Conservation (phyloP, 192 early-diverging fungal species). For the Diversispora eburnea region DNA sequence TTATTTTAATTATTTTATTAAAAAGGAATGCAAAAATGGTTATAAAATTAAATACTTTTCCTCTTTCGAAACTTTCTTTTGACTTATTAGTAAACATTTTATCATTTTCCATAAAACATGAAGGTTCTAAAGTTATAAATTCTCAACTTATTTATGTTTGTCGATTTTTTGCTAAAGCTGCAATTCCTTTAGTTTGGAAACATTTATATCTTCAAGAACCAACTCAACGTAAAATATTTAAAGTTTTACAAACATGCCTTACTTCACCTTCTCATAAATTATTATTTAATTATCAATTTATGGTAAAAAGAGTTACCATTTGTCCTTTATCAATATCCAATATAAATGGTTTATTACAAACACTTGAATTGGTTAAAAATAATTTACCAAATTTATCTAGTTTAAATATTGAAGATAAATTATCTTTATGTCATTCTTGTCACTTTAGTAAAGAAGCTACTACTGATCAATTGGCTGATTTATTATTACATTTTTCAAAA, state of each 20-base stretch:
- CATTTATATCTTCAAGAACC: conserved; percentile 25
- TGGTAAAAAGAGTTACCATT: conserved; percentile 19
- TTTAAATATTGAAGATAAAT: conserved; percentile 21
- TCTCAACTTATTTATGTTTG: conserved; percentile 5
- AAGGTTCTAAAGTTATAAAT: not conserved
- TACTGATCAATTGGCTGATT: not conserved
- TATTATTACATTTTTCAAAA: not conserved
- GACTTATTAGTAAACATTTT: conserved; percentile 18
- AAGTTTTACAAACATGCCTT: not conserved
- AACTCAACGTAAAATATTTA: conserved; percentile 1
- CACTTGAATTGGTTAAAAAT: conserved; percentile 5
- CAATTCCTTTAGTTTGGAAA: conserved; percentile 21
- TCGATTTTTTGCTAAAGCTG: conserved; percentile 12
- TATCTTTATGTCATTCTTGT: conserved; percentile 22
- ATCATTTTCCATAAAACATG: conserved; percentile 1
- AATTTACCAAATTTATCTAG: not conserved
- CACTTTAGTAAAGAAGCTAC: conserved; percentile 17
- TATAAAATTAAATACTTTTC: conserved; percentile 4
- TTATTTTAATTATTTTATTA: too few species aligned
- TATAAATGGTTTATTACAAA: conserved; percentile 21
- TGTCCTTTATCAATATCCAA: conserved; percentile 29
- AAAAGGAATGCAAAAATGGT: not conserved
- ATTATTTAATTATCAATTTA: conserved; percentile 13
- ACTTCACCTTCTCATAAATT: not conserved
- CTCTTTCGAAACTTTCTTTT: conserved; percentile 9